Evolutionary conservation across 1,284 basidiomycete species (phyloP).

Genomic region (Lignosus rhinocerotis): DNA sequence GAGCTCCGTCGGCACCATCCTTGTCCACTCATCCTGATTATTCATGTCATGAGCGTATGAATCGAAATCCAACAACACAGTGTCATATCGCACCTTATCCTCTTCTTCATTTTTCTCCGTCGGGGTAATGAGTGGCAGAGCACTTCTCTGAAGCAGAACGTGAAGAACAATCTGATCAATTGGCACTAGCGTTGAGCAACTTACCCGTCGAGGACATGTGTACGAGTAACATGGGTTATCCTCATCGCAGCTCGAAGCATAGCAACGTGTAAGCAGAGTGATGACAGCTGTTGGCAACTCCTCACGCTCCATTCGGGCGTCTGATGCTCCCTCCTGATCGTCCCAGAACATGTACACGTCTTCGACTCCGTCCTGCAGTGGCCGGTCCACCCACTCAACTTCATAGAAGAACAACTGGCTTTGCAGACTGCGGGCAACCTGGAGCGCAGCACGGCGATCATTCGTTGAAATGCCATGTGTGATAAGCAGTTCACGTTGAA

Average conservation of each 20-base stretch:
- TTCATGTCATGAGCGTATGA: neutral
- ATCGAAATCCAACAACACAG: neutral
- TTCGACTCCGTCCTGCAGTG: slow-evolving; percentile 87
- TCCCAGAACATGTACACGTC: slow-evolving; percentile 97
- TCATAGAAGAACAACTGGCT: slow-evolving; percentile 95
- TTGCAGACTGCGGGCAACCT: slow-evolving; percentile 87
- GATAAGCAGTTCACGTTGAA: slow-evolving; percentile 67
- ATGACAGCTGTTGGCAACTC: slow-evolving; percentile 87
- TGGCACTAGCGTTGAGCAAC: slow-evolving; percentile 21
- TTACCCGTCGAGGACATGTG: slow-evolving; percentile 66
- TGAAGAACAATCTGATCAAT: neutral
- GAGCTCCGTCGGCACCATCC: slow-evolving; percentile 68
- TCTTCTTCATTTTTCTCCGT: slow-evolving; percentile 30
- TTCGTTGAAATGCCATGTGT: slow-evolving; percentile 70
- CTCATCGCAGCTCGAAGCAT: slow-evolving; percentile 79
- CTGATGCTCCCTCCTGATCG: slow-evolving; percentile 71
- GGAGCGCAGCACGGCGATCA: slow-evolving; percentile 81
- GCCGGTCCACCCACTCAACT: slow-evolving; percentile 90
- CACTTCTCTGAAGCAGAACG: slow-evolving; percentile 25
- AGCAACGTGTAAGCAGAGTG: slow-evolving; percentile 81
- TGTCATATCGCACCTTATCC: slow-evolving; percentile 26
- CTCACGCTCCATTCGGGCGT: slow-evolving; percentile 58
- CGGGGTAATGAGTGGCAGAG: slow-evolving; percentile 23
- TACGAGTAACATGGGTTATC: slow-evolving; percentile 71
- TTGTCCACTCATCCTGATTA: slow-evolving; percentile 69